phyloP scores from a whole-genome alignment of 176 grass and related monocot species.

The Puccinellia tenuiflora region DNA sequence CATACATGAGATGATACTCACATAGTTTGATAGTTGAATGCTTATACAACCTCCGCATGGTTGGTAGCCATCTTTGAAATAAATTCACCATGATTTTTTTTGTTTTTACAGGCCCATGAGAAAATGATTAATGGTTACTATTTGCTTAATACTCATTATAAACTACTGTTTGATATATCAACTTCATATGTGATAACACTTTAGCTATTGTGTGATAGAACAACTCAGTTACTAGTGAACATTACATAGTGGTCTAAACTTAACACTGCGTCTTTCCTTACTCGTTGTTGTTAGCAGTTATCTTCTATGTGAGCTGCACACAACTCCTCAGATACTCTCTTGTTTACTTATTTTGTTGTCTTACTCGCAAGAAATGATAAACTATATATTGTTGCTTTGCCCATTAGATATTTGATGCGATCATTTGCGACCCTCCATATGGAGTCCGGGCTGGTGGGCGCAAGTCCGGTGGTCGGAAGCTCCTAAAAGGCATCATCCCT shows the following conservation, averaged over 20 bases:
- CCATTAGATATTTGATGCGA: constrained; percentile 78
- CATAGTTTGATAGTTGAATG: no score
- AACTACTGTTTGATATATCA: neutral
- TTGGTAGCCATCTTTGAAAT: neutral
- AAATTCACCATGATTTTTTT: neutral
- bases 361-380: neutral
- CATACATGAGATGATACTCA: no score
- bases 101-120: neutral
- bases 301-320: neutral
- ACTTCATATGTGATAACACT: neutral
- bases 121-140: neutral
- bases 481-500: constrained; percentile 58
- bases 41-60: no score
- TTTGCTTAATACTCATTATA: neutral
- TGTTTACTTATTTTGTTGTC: neutral
- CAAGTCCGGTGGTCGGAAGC: constrained; percentile 82
- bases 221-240: constrained; percentile 7
- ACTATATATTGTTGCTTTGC: neutral
- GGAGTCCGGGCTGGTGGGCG: constrained; percentile 90
- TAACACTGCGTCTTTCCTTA: neutral
- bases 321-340: neutral
- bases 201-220: neutral
- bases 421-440: constrained; percentile 94
- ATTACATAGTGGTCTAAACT: neutral
- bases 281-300: neutral